Base-by-base conservation (phyloP, 1,139 yeast species). In the Hemisphaericaspora xylofermentans region DNA sequence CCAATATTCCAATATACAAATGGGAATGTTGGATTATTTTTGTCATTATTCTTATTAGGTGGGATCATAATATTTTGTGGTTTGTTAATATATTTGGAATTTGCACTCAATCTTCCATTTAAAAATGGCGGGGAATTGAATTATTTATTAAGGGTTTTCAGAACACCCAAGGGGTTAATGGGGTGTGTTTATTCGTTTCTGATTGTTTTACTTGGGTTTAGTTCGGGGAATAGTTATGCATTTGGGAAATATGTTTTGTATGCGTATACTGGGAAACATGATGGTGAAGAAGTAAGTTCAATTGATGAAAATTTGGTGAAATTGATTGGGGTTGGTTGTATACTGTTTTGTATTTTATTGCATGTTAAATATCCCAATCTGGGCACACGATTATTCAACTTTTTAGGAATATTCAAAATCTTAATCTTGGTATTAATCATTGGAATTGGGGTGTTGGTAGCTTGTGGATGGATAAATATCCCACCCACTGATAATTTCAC, bases 91-190 rank as follows among this genome's bases (percentile, higher is more conserved):
- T 74, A 71, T 52, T 50, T 74, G 24, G 79, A 74, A 47, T 74
- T 58, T 54, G 76, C 79, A 4, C 53, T 74, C 38, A 74, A 72
- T 40, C 51, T 74, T 30, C 80, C 78, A 9, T 61, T 69, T 36
- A 58, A 58, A 32, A 73, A 71, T 47, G 80, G 80, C 0, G 80
- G 80, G 2, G 80, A 74, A 51, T 70, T 71, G 58, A 74, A 74
- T 53, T 74, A 74, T 50, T 52, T 74, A n/a, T 63, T 72, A 31
- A 54, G 77, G 35, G 71, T 71, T 0, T 72, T 66, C 46, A 56
- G 58, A 16, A 42, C 46, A 6, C 74, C 74, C 15, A 54, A 54
- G 34, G 70, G 74, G 4, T 51, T 71, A 15, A 58, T 61, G 35
- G 76, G 76, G 3, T 67, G 74, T 46, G 58, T 71, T 1, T 74